Evolutionary conservation across 148 eudicot genomes (phyloP).

Genomic region (Cornus controversa): DNA sequence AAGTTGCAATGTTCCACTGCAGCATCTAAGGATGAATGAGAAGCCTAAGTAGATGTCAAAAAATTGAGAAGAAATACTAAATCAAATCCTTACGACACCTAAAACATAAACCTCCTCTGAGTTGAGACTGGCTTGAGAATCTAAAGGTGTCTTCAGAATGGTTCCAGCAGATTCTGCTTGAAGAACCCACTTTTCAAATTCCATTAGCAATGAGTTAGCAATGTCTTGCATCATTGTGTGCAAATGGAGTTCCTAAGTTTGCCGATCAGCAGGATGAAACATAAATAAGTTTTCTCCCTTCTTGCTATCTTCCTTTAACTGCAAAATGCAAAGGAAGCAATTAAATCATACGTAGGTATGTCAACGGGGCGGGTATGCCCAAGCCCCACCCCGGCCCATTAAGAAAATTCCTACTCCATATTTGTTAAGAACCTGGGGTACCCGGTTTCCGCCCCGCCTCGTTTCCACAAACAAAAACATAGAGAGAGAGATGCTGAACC

Average conservation of each 20-base stretch:
- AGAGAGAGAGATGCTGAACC: too few relatives aligned
- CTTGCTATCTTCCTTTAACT: slow-evolving; percentile 67
- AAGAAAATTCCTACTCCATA: too few relatives aligned
- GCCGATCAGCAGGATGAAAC: slow-evolving; percentile 91
- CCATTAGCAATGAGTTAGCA: slow-evolving; percentile 94
- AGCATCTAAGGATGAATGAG: too few relatives aligned
- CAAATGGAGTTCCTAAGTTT: slow-evolving; percentile 85
- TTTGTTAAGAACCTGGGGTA: too few relatives aligned
- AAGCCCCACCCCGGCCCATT: too few relatives aligned
- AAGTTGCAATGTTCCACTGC: neutral
- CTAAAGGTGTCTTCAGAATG: slow-evolving; percentile 91
- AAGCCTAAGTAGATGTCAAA: neutral
- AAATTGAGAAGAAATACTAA: neutral
- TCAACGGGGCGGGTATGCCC: too few relatives aligned
- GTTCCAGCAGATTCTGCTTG: slow-evolving; percentile 93
- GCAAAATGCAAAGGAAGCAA: slow-evolving; percentile 28
- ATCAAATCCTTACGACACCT: slow-evolving; percentile 68
- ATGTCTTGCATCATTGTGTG: slow-evolving; percentile 97
- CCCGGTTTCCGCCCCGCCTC: too few relatives aligned
- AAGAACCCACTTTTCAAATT: slow-evolving; percentile 91
- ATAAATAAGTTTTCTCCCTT: slow-evolving; percentile 63
- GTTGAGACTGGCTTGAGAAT: slow-evolving; percentile 98
- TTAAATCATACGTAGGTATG: slow-evolving; percentile 11
- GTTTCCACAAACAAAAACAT: too few relatives aligned
- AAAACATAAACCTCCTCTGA: slow-evolving; percentile 99